Conservation (phyloP, 176 grass and related monocot genomes). For the Leersia perrieri region DNA sequence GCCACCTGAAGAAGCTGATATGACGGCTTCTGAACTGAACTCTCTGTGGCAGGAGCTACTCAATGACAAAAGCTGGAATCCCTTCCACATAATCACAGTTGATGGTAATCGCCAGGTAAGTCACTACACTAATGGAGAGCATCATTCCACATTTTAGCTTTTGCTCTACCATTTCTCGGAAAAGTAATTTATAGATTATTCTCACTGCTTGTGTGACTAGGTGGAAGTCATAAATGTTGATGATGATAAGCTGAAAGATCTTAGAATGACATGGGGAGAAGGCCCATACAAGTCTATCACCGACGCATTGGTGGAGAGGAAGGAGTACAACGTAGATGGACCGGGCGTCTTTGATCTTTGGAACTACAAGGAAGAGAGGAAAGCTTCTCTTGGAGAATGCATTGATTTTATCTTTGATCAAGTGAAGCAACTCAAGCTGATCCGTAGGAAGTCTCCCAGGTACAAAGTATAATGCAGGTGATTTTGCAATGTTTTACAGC, state of each 20-base stretch:
- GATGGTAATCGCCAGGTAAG: background rate
- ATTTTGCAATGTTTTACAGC: background rate
- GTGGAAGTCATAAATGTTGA: background rate
- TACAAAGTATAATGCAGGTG: background rate
- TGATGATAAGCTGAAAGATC: background rate
- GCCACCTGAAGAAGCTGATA: background rate
- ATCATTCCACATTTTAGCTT: background rate
- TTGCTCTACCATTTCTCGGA: background rate
- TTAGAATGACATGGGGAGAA: background rate
- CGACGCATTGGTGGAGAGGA: background rate
- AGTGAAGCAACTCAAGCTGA: background rate
- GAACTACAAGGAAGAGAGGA: background rate
- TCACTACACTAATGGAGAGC: background rate
- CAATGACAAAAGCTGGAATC: constrained; percentile 15
- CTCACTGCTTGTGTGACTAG: background rate
- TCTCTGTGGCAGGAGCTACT: constrained; percentile 26
- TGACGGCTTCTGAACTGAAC: background rate
- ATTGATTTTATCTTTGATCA: background rate
- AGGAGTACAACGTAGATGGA: background rate
- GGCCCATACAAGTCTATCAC: background rate
- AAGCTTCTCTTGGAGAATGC: background rate
- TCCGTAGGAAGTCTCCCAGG: background rate
- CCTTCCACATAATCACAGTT: background rate
- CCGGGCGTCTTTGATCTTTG: background rate
- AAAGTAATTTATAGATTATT: background rate